A percentile compares a stretch with the other conserved stretches of the same genome.
These are phyloP conservation scores for Venustampulla echinocandica DNA, from an alignment of 495 filamentous ascomycete species.

Conservation along the genomic window DNA sequence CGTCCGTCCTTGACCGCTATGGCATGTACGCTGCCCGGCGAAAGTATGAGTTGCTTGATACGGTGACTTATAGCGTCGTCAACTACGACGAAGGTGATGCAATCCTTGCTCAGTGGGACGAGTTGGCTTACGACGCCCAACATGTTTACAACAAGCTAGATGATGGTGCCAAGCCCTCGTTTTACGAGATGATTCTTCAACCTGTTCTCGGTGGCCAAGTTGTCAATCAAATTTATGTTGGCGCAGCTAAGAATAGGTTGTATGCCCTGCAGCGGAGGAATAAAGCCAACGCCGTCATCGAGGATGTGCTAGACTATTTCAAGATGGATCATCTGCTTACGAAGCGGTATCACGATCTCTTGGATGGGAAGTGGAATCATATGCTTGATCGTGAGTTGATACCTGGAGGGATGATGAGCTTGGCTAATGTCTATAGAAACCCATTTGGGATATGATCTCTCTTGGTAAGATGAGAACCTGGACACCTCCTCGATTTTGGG, in stretches of 20 bases:
- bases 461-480: no score
- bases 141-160: slow-evolving; percentile 46
- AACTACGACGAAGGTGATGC: slow-evolving; percentile 66
- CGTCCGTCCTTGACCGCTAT: slow-evolving; percentile 50
- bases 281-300: slow-evolving; percentile 51
- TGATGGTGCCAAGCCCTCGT: slow-evolving; percentile 41
- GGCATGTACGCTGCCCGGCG: slow-evolving; percentile 53
- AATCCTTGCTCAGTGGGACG: slow-evolving; percentile 53
- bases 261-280: slow-evolving; percentile 58
- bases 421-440: slow-evolving; percentile 30
- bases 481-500: no score
- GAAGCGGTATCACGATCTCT: slow-evolving; percentile 49
- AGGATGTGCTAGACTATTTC: slow-evolving; percentile 50
- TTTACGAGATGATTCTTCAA: slow-evolving; percentile 64
- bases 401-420: neutral
- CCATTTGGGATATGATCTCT: slow-evolving; percentile 31
- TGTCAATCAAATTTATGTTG: slow-evolving; percentile 53
- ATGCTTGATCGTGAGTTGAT: slow-evolving; percentile 52
- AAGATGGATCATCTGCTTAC: slow-evolving; percentile 55
- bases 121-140: slow-evolving; percentile 44
- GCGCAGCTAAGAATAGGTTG: slow-evolving; percentile 50
- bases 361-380: slow-evolving; percentile 65
- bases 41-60: slow-evolving; percentile 62
- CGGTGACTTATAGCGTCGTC: slow-evolving; percentile 52
- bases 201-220: slow-evolving; percentile 55